Evolutionary conservation across 148 eudicot genomes (phyloP), one percentile per base, ranked within the genome.

Genomic region (Chenopodium formosanum): DNA sequence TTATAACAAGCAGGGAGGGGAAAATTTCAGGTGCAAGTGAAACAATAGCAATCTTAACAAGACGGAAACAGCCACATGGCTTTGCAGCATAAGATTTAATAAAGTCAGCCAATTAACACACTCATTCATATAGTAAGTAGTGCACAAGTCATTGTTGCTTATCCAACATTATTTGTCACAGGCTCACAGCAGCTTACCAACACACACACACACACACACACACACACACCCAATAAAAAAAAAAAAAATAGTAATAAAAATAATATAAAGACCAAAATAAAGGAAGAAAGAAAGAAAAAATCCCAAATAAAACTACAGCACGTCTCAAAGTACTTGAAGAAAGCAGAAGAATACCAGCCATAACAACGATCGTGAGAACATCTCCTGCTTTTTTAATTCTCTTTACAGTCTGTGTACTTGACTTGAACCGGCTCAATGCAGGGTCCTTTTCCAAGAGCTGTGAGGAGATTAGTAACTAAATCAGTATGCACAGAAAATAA

Each of bases 391-490:
- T 88, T 85, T 90, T 93, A 77, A 95, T 82, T 77, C 87, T 86
- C 88, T 81, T 78, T 80, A 91, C 92, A 68, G 88, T 80, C 60
- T 86, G 86, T 85, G 88, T 93, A 70, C 88, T 85, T 25, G 98
- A 93, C 88, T 95, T 95, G 90, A 93, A 95, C 82, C 88, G 86
- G 81, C 87, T 91, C 82, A 95, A 80, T 40, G 93, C 87, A 29
- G 96, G 91, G 83, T 95, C 94, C 85, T 84, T 87, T 32, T 93
- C 97, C 93, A 95, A 83, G 62, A 95, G 90, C 98, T 95, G 94
- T 81, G 87, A 80, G 73, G 52, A 79, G 20, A 85, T 31, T 19
- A 76, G 50, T 64, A 46, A 22, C 47, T 46, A 75, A 65, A 78
- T 72, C 62, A 77, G 83, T 50, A 79, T 27, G 60, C 69, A 78